These are phyloP conservation scores for Calonectria henricotiae DNA, from an alignment of 2,329 filamentous ascomycete genomes.

Conservation along the genomic window DNA sequence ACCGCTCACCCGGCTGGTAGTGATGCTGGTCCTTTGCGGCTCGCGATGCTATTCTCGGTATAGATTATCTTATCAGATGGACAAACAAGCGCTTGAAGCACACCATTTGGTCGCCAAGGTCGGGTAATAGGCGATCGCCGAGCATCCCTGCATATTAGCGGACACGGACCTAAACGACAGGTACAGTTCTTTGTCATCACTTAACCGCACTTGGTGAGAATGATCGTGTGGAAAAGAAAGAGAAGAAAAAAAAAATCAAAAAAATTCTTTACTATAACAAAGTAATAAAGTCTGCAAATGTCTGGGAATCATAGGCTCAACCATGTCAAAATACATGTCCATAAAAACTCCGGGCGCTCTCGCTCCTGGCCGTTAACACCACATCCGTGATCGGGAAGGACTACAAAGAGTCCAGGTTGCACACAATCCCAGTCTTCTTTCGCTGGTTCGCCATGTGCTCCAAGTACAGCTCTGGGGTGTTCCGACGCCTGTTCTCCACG, in stretches of 20 bases:
- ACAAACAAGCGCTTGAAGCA: constrained; percentile 1
- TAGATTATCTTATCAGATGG: constrained; percentile 47
- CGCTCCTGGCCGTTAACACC: neutral
- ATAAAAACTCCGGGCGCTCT: constrained; percentile 11
- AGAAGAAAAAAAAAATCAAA: no score
- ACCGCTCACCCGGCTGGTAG: constrained; percentile 12
- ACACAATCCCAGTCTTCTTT: constrained; percentile 23
- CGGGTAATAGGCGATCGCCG: constrained; percentile 9
- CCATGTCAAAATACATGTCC: neutral
- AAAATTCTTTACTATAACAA: neutral
- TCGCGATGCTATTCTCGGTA: constrained; percentile 1
- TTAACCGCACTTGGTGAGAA: neutral
- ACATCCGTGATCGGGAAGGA: neutral
- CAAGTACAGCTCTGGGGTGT: constrained; percentile 12
- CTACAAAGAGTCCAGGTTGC: neutral
- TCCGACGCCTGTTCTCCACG: constrained; percentile 16
- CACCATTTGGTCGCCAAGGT: neutral
- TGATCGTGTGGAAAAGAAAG: neutral
- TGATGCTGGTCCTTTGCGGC: neutral
- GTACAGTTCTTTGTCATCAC: neutral
- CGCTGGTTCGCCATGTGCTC: constrained; percentile 27
- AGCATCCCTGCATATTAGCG: constrained; percentile 23
- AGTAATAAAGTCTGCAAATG: constrained; percentile 1
- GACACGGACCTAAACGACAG: neutral
- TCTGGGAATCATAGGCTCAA: constrained; percentile 7